These are phyloP conservation scores for Crithidia fasciculata DNA, from an alignment of 208 protist species.

Conservation along the genomic window DNA sequence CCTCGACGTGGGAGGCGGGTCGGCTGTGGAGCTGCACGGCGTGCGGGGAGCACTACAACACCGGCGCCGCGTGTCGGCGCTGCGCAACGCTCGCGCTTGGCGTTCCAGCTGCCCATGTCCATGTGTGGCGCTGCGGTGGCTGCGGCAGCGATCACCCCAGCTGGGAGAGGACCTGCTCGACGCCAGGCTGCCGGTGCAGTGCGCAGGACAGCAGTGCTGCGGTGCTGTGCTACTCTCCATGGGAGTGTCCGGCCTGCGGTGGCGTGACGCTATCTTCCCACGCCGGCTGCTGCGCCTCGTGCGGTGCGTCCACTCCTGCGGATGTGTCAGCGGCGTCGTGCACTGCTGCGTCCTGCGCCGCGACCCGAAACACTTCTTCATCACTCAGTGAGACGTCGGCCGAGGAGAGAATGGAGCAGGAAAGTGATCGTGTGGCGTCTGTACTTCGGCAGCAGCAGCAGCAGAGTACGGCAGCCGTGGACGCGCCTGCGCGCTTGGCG, in stretches of 20 bases:
- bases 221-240: slow-evolving; percentile 46
- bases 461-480: too few species aligned
- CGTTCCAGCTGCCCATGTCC: slow-evolving; percentile 31
- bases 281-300: slow-evolving; percentile 39
- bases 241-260: slow-evolving; percentile 55
- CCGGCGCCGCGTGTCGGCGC: slow-evolving; percentile 36
- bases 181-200: slow-evolving; percentile 42
- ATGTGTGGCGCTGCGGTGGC: slow-evolving; percentile 55
- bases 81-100: slow-evolving; percentile 53
- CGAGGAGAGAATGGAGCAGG: not conserved
- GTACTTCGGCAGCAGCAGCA: too few species aligned
- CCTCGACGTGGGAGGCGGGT: slow-evolving; percentile 39
- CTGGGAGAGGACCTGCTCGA: slow-evolving; percentile 45
- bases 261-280: slow-evolving; percentile 41
- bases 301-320: slow-evolving; percentile 22
- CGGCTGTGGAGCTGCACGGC: slow-evolving; percentile 48
- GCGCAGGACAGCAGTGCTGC: not conserved
- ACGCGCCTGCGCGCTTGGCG: slow-evolving; percentile 4
- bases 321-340: not conserved
- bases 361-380: too few species aligned
- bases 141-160: slow-evolving; percentile 40
- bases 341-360: not conserved
- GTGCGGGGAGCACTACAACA: slow-evolving; percentile 38
- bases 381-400: too few species aligned
- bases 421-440: too few species aligned